phyloP scores from a whole-genome alignment of 192 early-diverging fungal genomes.

The Linnemannia elongata region DNA sequence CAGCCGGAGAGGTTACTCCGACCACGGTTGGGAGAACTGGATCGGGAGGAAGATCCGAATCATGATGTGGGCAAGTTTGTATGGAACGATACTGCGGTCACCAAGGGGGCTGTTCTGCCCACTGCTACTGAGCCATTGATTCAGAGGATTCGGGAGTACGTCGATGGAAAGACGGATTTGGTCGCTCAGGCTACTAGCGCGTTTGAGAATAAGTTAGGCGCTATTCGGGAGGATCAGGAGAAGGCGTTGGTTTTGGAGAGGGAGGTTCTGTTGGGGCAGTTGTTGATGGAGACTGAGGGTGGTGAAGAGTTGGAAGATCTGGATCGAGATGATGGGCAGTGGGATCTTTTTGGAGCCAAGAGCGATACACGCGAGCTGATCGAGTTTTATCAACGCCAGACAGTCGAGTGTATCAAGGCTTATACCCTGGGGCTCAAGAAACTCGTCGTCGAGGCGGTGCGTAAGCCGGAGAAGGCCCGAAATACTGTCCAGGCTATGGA shows the following conservation, averaged over 20 bases:
- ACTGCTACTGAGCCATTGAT: conserved; percentile 48
- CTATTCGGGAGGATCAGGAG: conserved; percentile 39
- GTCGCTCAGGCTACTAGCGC: conserved; percentile 21
- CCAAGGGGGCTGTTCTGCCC: conserved; percentile 16
- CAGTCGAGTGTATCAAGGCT: conserved; percentile 31
- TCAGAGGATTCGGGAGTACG: conserved; percentile 35
- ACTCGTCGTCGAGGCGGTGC: conserved; percentile 39
- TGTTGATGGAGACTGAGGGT: neutral
- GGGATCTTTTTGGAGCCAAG: conserved; percentile 41
- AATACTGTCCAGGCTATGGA: conserved; percentile 43
- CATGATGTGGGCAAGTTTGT: conserved; percentile 53
- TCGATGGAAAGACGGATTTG: conserved; percentile 46
- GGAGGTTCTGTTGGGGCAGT: conserved; percentile 1
- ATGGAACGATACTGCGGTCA: conserved; percentile 16
- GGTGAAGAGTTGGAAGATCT: conserved; percentile 15
- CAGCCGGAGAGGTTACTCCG: conserved; percentile 59
- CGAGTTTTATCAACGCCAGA: conserved; percentile 38
- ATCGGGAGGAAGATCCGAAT: conserved; percentile 35
- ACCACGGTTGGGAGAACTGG: conserved; percentile 48
- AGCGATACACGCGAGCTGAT: conserved; percentile 15
- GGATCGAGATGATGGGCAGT: neutral
- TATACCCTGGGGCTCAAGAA: conserved; percentile 29
- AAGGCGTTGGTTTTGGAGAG: conserved; percentile 14
- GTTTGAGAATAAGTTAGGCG: conserved; percentile 22
- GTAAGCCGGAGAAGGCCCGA: conserved; percentile 42